phyloP scores from a whole-genome alignment of 1,284 basidiomycete species.

The Leccinum griseonigrum region DNA sequence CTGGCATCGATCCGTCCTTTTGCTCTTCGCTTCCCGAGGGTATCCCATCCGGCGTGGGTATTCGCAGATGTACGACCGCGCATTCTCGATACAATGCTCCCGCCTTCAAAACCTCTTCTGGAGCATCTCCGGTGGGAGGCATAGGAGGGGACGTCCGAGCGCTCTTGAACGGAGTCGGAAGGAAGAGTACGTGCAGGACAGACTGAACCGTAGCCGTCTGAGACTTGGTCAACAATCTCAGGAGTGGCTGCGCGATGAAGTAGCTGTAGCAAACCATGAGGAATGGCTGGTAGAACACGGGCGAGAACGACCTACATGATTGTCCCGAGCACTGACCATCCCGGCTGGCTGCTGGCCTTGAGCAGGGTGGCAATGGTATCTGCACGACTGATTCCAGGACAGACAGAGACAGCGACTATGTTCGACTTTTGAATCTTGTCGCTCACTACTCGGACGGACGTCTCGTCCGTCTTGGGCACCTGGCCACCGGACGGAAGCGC shows the following conservation, averaged over 20 bases:
- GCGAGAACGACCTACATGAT: conserved; percentile 37
- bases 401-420: conserved; percentile 67
- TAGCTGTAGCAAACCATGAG: conserved; percentile 42
- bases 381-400: conserved; percentile 67
- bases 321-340: conserved; percentile 41
- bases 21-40: conserved; percentile 10
- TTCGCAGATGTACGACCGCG: conserved; percentile 51
- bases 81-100: conserved; percentile 76
- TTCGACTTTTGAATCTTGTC: conserved; percentile 59
- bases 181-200: conserved; percentile 67
- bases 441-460: conserved; percentile 47
- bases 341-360: conserved; percentile 42
- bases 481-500: conserved; percentile 63
- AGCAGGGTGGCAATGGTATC: conserved; percentile 63
- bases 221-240: conserved; percentile 63
- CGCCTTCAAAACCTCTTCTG: conserved; percentile 65
- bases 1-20: conserved; percentile 37
- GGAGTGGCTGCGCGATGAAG: conserved; percentile 54
- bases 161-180: conserved; percentile 71
- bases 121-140: conserved; percentile 5
- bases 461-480: conserved; percentile 49
- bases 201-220: conserved; percentile 57
- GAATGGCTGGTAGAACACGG: neutral
- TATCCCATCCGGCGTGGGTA: conserved; percentile 37
- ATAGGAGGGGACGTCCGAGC: conserved; percentile 7